Percentiles rank a stretch among this genome's conserved stretches.
Conservation (phyloP, 805 yeast genomes). For the Yarrowia sp. region DNA sequence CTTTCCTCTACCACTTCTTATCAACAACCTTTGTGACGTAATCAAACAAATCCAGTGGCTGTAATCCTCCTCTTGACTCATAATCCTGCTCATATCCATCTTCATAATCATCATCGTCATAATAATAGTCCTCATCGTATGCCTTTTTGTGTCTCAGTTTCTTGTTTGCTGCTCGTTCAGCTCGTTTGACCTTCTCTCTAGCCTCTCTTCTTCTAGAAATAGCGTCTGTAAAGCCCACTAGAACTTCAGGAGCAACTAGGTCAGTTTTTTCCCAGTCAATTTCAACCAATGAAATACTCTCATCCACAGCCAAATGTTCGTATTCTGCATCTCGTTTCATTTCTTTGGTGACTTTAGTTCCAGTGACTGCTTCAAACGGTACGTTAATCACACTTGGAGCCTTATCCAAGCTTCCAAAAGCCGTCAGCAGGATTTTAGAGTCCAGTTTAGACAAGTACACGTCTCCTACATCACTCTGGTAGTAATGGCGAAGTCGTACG, state of each 20-base stretch:
- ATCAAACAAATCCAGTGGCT: conserved; percentile 7
- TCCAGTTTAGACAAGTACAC: neutral
- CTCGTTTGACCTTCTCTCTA: neutral
- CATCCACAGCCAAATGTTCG: neutral
- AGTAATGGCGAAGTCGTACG: neutral
- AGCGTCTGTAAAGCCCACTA: neutral
- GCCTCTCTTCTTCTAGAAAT: conserved; percentile 1
- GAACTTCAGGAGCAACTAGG: neutral
- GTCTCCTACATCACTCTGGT: neutral
- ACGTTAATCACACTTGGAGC: neutral
- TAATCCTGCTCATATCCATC: neutral
- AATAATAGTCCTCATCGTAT: neutral
- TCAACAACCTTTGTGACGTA: conserved; percentile 3
- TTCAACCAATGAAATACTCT: neutral
- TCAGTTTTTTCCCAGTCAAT: conserved; percentile 16
- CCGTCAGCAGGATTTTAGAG: neutral
- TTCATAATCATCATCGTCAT: neutral
- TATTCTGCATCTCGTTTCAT: conserved; percentile 6
- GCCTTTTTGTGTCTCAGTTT: neutral
- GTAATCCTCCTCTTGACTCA: neutral
- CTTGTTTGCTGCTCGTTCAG: conserved; percentile 10
- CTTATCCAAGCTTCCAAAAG: neutral
- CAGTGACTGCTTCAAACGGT: neutral
- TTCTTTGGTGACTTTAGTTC: neutral
- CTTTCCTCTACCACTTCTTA: neutral